Percentiles rank a stretch among this genome's conserved stretches.
These are phyloP conservation scores for Hortaea sp. DNA, from an alignment of 2,329 filamentous ascomycete species.

Conservation along the genomic window DNA sequence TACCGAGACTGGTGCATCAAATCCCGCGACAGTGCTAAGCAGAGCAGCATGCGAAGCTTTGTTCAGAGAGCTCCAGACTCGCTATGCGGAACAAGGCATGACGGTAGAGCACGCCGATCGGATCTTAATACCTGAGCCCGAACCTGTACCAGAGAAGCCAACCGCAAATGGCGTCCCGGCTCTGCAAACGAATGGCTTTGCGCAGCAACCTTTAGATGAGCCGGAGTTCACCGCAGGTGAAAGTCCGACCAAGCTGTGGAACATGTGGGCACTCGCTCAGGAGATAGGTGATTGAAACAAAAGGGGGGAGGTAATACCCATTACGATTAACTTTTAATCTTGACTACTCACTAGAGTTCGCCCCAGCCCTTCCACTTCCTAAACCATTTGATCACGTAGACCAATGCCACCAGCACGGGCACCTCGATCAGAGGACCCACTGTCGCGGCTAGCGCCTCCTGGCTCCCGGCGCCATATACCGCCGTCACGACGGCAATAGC, in stretches of 20 bases:
- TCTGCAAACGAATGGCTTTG: slow-evolving; percentile 3
- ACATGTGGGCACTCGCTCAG: slow-evolving; percentile 22
- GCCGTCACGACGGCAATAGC: slow-evolving; percentile 82
- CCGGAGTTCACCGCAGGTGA: slow-evolving; percentile 15
- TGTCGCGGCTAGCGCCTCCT: slow-evolving; percentile 71
- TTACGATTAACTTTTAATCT: not conserved
- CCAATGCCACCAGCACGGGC: slow-evolving; percentile 62
- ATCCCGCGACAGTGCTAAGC: not conserved
- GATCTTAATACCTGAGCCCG: slow-evolving; percentile 4
- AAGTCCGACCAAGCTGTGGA: slow-evolving; percentile 27
- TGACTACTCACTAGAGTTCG: not conserved
- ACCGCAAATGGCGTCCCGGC: not conserved
- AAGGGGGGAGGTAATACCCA: not conserved
- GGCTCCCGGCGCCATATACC: slow-evolving; percentile 65
- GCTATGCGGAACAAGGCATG: slow-evolving; percentile 1
- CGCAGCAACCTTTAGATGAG: slow-evolving; percentile 4
- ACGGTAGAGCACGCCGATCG: slow-evolving; percentile 4
- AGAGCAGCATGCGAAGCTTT: slow-evolving; percentile 5
- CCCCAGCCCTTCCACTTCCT: slow-evolving; percentile 7
- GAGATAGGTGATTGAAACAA: slow-evolving; percentile 7
- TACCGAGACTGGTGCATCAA: not conserved
- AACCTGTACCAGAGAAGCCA: not conserved
- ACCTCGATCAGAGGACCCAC: slow-evolving; percentile 83
- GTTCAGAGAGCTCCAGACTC: slow-evolving; percentile 1
- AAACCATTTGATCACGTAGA: slow-evolving; percentile 10